These are phyloP conservation scores for Gnaphalium uliginosum DNA, from an alignment of 129 eudicot species.

Conservation along the genomic window DNA sequence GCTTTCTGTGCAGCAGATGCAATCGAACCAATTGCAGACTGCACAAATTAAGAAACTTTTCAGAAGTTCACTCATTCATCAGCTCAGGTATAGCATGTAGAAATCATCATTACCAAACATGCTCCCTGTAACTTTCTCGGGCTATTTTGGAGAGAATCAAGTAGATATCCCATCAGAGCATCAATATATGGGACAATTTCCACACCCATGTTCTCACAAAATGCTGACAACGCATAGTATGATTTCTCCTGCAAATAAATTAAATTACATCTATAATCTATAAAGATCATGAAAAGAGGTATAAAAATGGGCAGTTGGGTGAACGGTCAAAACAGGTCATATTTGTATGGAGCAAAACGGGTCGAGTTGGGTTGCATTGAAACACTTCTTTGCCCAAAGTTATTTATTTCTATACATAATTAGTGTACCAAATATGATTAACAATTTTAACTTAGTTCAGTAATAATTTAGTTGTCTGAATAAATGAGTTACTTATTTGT, in stretches of 20 bases:
- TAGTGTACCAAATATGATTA: background rate
- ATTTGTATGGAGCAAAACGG: background rate
- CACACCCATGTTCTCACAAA: constrained; percentile 91
- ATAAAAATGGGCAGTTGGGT: background rate
- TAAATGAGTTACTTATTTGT: background rate
- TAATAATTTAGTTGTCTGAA: background rate
- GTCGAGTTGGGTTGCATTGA: background rate
- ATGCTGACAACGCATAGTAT: constrained; percentile 92
- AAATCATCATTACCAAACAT: constrained; percentile 66
- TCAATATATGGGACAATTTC: constrained; percentile 85
- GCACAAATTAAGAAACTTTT: constrained; percentile 27
- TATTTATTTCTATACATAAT: background rate
- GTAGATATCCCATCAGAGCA: constrained; percentile 74
- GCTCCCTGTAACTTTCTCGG: constrained; percentile 84
- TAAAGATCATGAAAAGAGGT: background rate
- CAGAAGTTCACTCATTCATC: background rate
- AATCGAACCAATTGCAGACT: constrained; percentile 96
- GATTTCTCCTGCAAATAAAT: constrained; percentile 72
- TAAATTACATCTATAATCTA: background rate
- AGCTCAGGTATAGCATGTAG: constrained; percentile 23
- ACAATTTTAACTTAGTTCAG: background rate
- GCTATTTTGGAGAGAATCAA: constrained; percentile 67
- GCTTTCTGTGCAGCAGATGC: constrained; percentile 90
- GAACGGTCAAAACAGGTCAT: background rate
- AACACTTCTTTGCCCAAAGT: background rate